Base-by-base conservation (phyloP, 371 early-diverging fungal genomes). In the Apophysomyces trapeziformis region DNA sequence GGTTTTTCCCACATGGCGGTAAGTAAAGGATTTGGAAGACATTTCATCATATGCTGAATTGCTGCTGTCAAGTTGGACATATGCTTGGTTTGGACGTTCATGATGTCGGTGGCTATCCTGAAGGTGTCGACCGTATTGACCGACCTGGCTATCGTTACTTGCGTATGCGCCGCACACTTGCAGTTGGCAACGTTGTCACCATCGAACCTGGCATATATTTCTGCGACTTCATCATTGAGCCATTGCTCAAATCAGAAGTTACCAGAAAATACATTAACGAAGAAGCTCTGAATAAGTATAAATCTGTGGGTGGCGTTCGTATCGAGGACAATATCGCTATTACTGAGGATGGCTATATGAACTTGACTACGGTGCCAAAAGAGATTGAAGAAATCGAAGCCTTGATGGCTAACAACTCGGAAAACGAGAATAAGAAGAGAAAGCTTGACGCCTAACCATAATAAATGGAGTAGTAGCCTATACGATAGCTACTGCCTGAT, bases 1-100 rank as follows among this genome's bases (percentile, higher is more conserved):
- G 90, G 68, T 95, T 96, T 75, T 93, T 94, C 88, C 96, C 96
- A 39, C 97, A 97, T 63, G 97, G 97, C 37, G 38, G 92, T 79
- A 79, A 72, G 77, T 72, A 16, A 5, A 11, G n/a, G 11, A 74
- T 16, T 78, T 77, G 58, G 36, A 44, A 44, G 21, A 9, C 1
- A 8, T n/a, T 50, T 61, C 54, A 39, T n/a, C 21, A 14, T 73
- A 56, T 37, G 79, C 46, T 39, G 26, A 59, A 36, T 56, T 44
- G 46, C 38, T 58, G 21, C 57, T 11, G 46, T 12, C 1, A 67
- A 76, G 73, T 83, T 57, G 86, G 93, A 69, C 85, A 88, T 41
- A 83, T 85, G 71, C 84, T 92, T 64, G 93, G 92, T 66, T 79
- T 93, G 67, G 93, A 93, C 76, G 92, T 91, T 1, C 97, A 97